A percentile compares a stretch with the other conserved stretches of the same genome.
Evolutionary conservation across 495 filamentous ascomycete species (phyloP).

Genomic region (Bacidia rubella): DNA sequence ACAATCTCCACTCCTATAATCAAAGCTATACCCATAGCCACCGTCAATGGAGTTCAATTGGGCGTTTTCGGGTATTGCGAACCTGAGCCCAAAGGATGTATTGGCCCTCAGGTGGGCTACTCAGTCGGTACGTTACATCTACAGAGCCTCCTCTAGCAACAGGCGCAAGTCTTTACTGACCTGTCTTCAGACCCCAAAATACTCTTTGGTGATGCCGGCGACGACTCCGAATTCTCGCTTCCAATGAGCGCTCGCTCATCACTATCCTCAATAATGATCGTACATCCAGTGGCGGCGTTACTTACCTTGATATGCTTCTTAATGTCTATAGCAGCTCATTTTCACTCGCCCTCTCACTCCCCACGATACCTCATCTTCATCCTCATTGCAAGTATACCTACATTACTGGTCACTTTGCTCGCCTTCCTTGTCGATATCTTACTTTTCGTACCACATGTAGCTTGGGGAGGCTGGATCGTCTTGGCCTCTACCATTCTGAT

Average conservation of each 20-base stretch:
- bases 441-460: constrained; percentile 84
- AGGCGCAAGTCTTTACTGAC: constrained; percentile 9
- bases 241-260: constrained; percentile 60
- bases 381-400: constrained; percentile 73
- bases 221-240: constrained; percentile 54
- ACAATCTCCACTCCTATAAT: constrained; percentile 89
- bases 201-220: constrained; percentile 29
- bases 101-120: constrained; percentile 71
- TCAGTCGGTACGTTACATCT: constrained; percentile 56
- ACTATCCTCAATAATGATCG: constrained; percentile 80
- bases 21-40: constrained; percentile 67
- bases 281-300: constrained; percentile 83
- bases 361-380: constrained; percentile 73
- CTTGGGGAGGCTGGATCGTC: constrained; percentile 92
- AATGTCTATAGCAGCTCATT: constrained; percentile 68
- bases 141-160: neutral
- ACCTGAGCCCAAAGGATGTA: constrained; percentile 43
- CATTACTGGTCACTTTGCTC: constrained; percentile 69
- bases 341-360: constrained; percentile 86
- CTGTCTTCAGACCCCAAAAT: constrained; percentile 3
- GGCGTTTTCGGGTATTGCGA: constrained; percentile 90
- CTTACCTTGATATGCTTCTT: constrained; percentile 74
- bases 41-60: constrained; percentile 62
- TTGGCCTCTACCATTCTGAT: constrained; percentile 82
- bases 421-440: constrained; percentile 93